phyloP scores from a whole-genome alignment of 2,329 filamentous ascomycete species.

The Zelopaecilomyces penicillatus region DNA sequence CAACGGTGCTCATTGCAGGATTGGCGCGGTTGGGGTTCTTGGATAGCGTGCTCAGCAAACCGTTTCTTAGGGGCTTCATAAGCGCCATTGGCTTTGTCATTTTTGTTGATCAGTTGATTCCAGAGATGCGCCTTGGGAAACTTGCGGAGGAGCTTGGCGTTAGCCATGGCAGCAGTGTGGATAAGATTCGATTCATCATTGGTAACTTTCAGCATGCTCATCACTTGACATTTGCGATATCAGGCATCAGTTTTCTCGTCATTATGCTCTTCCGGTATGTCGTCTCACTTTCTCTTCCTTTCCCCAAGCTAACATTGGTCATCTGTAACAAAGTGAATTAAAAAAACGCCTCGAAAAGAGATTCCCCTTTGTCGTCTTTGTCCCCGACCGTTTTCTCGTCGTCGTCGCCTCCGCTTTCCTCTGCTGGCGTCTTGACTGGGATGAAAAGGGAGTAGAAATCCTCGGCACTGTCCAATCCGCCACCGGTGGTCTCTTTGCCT shows the following conservation, averaged over 20 bases:
- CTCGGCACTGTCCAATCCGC: conserved; percentile 72
- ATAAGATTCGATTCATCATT: conserved; percentile 76
- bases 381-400: conserved; percentile 85
- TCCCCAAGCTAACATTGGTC: neutral
- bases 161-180: conserved; percentile 74
- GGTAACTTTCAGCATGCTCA: conserved; percentile 59
- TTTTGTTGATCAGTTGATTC: conserved; percentile 86
- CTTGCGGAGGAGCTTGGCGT: conserved; percentile 57
- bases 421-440: conserved; percentile 70
- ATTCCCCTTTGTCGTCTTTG: conserved; percentile 72
- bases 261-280: conserved; percentile 83
- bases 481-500: conserved; percentile 63
- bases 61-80: conserved; percentile 91
- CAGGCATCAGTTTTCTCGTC: conserved; percentile 69
- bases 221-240: conserved; percentile 65
- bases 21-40: conserved; percentile 81
- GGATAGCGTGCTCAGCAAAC: conserved; percentile 86
- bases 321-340: conserved; percentile 49
- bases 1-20: conserved; percentile 81
- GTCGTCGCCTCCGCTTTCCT: conserved; percentile 78
- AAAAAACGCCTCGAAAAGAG: conserved; percentile 75
- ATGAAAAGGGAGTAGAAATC: conserved; percentile 69
- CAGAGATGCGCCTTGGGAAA: conserved; percentile 70
- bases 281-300: neutral
- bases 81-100: conserved; percentile 96